Evolutionary conservation across 768 basidiomycete species (phyloP).

Genomic region (Glaciozyma martinii): DNA sequence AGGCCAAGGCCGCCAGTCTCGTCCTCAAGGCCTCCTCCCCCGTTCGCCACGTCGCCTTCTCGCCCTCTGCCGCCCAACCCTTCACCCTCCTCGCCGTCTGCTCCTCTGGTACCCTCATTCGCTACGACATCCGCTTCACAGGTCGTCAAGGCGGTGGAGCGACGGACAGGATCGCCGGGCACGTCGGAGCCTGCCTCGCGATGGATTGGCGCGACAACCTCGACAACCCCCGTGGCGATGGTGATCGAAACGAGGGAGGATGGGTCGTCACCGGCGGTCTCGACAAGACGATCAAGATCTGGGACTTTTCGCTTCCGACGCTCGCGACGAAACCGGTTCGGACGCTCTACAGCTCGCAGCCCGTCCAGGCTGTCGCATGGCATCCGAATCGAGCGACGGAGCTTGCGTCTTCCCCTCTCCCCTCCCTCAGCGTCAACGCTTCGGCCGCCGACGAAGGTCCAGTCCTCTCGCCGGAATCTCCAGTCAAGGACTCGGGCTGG

Average conservation of each 20-base stretch:
- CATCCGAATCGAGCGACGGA: conserved; percentile 23
- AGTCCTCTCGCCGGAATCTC: too few relatives aligned
- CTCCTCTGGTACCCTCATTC: conserved; percentile 27
- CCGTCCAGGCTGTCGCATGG: conserved; percentile 25
- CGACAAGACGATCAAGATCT: conserved; percentile 32
- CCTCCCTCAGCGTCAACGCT: background rate
- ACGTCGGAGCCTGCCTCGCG: conserved; percentile 24
- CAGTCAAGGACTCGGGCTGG: too few relatives aligned
- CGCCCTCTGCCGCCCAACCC: conserved; percentile 25
- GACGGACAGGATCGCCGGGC: conserved; percentile 29
- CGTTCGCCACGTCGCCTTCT: conserved; percentile 26
- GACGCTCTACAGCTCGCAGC: conserved; percentile 21
- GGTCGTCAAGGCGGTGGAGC: conserved; percentile 17
- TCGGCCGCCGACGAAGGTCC: background rate
- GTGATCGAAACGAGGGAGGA: conserved; percentile 19
- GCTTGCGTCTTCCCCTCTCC: conserved; percentile 19
- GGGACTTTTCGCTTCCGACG: conserved; percentile 25
- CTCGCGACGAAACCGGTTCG: conserved; percentile 24
- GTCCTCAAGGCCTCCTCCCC: conserved; percentile 29
- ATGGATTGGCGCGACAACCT: conserved; percentile 31
- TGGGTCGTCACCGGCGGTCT: conserved; percentile 32
- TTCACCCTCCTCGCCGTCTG: conserved; percentile 28
- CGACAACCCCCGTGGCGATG: conserved; percentile 1
- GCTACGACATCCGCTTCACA: conserved; percentile 28
- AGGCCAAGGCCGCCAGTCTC: conserved; percentile 9